Conservation (phyloP, 1,139 yeast genomes). For the Blastobotrys elegans region DNA sequence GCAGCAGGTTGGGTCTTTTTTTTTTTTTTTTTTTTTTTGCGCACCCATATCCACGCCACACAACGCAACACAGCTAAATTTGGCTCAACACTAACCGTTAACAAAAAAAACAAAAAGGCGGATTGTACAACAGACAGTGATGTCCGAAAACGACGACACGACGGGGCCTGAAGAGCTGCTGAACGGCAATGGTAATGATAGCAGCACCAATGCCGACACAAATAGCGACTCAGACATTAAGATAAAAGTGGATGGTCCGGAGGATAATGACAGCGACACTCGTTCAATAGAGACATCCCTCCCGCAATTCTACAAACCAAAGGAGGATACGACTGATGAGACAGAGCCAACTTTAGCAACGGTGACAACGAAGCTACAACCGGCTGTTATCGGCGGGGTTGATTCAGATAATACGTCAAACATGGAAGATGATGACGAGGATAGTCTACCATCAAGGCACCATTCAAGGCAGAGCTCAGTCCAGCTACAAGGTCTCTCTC, state of each 20-base stretch:
- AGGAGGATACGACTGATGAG: neutral
- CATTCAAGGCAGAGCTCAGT: slow-evolving; percentile 20
- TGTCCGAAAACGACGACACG: neutral
- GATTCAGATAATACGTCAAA: neutral
- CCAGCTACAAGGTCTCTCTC: slow-evolving; percentile 10
- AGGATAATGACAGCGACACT: slow-evolving; percentile 1
- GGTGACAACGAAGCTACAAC: neutral
- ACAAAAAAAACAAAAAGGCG: no score
- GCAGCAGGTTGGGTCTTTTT: no score
- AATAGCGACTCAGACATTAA: neutral
- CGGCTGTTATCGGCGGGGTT: neutral
- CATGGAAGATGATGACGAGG: slow-evolving; percentile 7
- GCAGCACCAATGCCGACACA: neutral
- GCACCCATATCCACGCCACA: no score
- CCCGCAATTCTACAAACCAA: slow-evolving; percentile 19
- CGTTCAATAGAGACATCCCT: slow-evolving; percentile 17
- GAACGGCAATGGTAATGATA: neutral
- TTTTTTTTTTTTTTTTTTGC: no score
- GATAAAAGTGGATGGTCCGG: neutral
- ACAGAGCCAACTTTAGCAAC: neutral
- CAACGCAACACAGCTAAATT: no score
- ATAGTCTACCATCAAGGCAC: slow-evolving; percentile 13
- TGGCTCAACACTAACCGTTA: no score
- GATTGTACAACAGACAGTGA: no score
- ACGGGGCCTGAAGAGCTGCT: slow-evolving; percentile 6